Conservation (phyloP, 2,329 filamentous ascomycete species). For the Diaporthe ilicicola region DNA sequence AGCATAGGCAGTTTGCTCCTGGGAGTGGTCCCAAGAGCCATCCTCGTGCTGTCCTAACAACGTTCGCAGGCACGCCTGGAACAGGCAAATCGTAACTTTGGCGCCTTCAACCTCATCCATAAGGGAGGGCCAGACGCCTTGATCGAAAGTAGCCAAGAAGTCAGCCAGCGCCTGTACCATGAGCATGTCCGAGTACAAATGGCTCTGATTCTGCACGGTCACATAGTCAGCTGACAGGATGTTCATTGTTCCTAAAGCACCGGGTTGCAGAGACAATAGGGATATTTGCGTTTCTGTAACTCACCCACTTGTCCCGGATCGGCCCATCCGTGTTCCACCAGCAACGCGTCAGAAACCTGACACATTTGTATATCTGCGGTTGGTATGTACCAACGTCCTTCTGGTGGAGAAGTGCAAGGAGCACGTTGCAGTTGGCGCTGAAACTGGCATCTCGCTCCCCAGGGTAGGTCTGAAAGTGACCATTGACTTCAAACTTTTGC, state of each 20-base stretch:
- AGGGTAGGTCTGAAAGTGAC: slow-evolving; percentile 18
- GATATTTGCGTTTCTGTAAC: not conserved
- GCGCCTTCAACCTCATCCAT: too few relatives aligned
- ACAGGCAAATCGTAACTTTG: too few relatives aligned
- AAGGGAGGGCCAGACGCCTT: too few relatives aligned
- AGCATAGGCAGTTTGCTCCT: too few relatives aligned
- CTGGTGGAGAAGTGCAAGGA: not conserved
- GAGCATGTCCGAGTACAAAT: not conserved
- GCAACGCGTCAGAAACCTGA: not conserved
- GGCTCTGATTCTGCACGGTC: not conserved
- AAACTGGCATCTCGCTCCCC: not conserved
- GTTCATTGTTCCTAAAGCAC: too few relatives aligned
- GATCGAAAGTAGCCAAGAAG: not conserved
- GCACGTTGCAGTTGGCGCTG: slow-evolving; percentile 18
- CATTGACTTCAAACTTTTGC: not conserved
- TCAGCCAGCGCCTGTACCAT: not conserved
- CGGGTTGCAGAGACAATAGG: too few relatives aligned
- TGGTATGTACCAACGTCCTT: not conserved
- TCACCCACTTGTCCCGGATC: slow-evolving; percentile 6
- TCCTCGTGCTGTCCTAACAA: too few relatives aligned
- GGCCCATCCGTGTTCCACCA: not conserved
- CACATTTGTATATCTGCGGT: not conserved
- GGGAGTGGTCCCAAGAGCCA: too few relatives aligned
- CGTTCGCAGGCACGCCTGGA: too few relatives aligned
- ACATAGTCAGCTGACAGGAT: too few relatives aligned